Percentiles rank a stretch among this genome's conserved stretches.
phyloP scores from a whole-genome alignment of 805 yeast species.

The Ogataea nitratoaversa region DNA sequence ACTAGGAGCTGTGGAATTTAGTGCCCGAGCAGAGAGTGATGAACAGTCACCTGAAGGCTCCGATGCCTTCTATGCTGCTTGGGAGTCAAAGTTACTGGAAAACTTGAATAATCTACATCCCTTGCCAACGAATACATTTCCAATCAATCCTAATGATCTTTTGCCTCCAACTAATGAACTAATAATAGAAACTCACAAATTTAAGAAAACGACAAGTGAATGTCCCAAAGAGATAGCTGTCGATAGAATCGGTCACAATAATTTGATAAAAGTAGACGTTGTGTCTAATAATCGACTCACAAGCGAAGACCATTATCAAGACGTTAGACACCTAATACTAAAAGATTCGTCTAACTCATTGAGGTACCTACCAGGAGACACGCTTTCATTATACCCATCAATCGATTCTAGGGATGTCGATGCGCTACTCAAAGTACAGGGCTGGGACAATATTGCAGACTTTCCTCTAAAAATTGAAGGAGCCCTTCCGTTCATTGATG shows the following conservation, averaged over 20 bases:
- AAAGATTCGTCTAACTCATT: slow-evolving; percentile 26
- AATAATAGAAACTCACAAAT: slow-evolving; percentile 23
- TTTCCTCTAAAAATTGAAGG: slow-evolving; percentile 40
- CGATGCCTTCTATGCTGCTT: slow-evolving; percentile 73
- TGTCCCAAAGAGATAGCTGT: slow-evolving; percentile 27
- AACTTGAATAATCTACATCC: slow-evolving; percentile 34
- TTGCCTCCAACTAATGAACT: slow-evolving; percentile 36
- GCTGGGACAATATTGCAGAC: slow-evolving; percentile 74
- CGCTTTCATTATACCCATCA: slow-evolving; percentile 69
- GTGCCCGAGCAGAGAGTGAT: slow-evolving; percentile 82
- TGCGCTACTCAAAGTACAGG: slow-evolving; percentile 59
- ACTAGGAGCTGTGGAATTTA: slow-evolving; percentile 72
- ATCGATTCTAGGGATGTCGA: slow-evolving; percentile 66
- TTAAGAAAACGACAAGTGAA: slow-evolving; percentile 28
- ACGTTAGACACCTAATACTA: slow-evolving; percentile 64
- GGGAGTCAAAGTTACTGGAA: slow-evolving; percentile 52
- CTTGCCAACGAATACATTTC: slow-evolving; percentile 24
- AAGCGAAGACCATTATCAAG: slow-evolving; percentile 75
- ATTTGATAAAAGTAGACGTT: slow-evolving; percentile 41
- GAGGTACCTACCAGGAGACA: slow-evolving; percentile 72
- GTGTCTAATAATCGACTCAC: slow-evolving; percentile 59
- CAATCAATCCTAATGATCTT: slow-evolving; percentile 32
- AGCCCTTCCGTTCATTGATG: slow-evolving; percentile 40
- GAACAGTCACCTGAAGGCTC: slow-evolving; percentile 74
- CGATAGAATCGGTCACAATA: slow-evolving; percentile 20